Evolutionary conservation across 768 basidiomycete species (phyloP).

Genomic region (Suillus fuscotomentosus): DNA sequence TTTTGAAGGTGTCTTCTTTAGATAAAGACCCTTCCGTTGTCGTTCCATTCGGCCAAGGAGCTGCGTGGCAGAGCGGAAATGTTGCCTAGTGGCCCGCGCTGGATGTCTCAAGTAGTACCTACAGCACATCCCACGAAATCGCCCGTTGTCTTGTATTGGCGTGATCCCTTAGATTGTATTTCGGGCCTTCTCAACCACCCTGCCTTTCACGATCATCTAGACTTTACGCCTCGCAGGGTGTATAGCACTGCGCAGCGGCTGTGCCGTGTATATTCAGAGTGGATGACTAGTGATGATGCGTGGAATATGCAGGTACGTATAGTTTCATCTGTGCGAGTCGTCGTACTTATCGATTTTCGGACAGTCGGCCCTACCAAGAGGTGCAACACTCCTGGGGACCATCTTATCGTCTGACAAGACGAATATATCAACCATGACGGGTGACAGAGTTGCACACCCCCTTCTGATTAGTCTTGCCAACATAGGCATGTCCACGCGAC

Average conservation of each 20-base stretch:
- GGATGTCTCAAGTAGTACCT: constrained; percentile 14
- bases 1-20: not conserved
- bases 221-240: constrained; percentile 17
- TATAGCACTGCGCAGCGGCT: constrained; percentile 10
- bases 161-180: constrained; percentile 25
- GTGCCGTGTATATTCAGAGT: constrained; percentile 19
- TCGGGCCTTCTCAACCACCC: constrained; percentile 21
- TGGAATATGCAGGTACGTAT: constrained; percentile 20
- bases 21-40: constrained; percentile 11
- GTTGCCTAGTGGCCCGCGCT: constrained; percentile 21
- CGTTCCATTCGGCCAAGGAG: constrained; percentile 25
- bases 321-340: not conserved
- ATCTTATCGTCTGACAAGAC: constrained; percentile 35
- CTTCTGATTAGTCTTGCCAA: constrained; percentile 32
- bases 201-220: constrained; percentile 16
- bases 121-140: constrained; percentile 18
- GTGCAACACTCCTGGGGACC: constrained; percentile 21
- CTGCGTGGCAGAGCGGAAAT: constrained; percentile 16
- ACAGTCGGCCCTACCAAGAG: constrained; percentile 16
- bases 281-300: constrained; percentile 7
- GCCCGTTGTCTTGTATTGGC: constrained; percentile 21
- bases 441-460: constrained; percentile 29
- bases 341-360: not conserved
- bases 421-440: constrained; percentile 28
- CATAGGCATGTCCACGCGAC: constrained; percentile 24